Evolutionary conservation across 148 eudicot species (phyloP).

Genomic region (Pouteria glomerata): DNA sequence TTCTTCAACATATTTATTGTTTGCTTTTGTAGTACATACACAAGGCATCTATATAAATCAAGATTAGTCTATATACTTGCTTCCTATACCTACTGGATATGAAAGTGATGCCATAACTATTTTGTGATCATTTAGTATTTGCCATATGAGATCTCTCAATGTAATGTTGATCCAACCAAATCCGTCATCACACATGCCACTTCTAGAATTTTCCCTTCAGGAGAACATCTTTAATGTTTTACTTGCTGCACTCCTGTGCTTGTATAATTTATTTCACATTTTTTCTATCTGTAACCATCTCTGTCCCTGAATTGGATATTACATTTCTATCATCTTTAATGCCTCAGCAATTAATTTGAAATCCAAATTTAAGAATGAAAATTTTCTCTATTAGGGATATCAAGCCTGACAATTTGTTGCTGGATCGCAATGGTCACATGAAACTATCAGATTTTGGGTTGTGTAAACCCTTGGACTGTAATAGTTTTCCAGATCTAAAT

Average conservation of each 20-base stretch:
- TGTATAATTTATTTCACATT: background rate
- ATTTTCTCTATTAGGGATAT: constrained; percentile 23
- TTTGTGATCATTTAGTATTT: background rate
- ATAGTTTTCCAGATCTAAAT: constrained; percentile 13
- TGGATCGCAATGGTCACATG: constrained; percentile 33
- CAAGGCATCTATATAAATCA: no score
- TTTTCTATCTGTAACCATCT: no score
- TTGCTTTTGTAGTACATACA: no score
- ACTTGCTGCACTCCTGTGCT: background rate
- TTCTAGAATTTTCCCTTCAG: background rate
- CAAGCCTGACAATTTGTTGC: constrained; percentile 38
- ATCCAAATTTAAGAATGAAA: background rate
- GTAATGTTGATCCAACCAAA: no score
- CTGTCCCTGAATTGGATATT: background rate
- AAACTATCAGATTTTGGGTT: constrained; percentile 38
- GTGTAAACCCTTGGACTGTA: constrained; percentile 37
- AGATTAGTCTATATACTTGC: no score
- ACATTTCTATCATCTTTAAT: background rate
- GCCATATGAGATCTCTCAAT: background rate
- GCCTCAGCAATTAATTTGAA: background rate
- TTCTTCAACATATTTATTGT: background rate
- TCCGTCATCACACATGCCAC: background rate
- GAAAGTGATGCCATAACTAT: background rate
- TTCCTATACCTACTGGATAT: no score
- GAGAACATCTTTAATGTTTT: background rate